phyloP scores from a whole-genome alignment of 176 grass and related monocot genomes.

The Elymus sibiricus region DNA sequence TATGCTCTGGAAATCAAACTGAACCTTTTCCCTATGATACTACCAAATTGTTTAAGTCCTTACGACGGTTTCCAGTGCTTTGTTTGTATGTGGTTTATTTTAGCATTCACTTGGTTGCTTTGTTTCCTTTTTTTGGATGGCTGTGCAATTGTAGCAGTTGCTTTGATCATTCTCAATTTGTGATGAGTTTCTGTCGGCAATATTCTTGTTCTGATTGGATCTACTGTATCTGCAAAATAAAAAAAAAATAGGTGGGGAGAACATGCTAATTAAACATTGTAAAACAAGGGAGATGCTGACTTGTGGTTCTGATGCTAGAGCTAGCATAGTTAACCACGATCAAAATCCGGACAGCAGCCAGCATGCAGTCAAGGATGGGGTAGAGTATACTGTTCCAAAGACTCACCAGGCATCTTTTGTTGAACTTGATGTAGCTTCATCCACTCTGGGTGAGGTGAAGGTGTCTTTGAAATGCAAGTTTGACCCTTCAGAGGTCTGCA shows the following conservation, averaged over 20 bases:
- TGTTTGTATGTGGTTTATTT: not conserved
- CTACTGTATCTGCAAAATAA: not conserved
- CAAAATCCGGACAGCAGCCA: not conserved
- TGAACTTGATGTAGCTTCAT: constrained; percentile 62
- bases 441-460: constrained; percentile 59
- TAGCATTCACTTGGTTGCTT: not conserved
- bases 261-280: constrained; percentile 9
- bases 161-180: not conserved
- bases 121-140: not conserved
- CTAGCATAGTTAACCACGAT: not conserved
- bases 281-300: constrained; percentile 9
- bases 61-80: not conserved
- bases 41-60: not conserved
- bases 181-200: not conserved
- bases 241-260: constrained; percentile 11
- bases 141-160: too few species aligned
- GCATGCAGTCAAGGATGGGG: constrained; percentile 9
- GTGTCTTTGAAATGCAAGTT: constrained; percentile 47
- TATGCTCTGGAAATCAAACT: constrained; percentile 1
- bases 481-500: constrained; percentile 34
- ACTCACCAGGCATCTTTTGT: constrained; percentile 29
- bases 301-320: constrained; percentile 19
- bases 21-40: not conserved
- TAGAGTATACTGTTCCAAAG: not conserved
- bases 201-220: constrained; percentile 9